Evolutionary conservation across 2,329 filamentous ascomycete genomes (phyloP), one percentile per base, ranked within the genome.

Genomic region (Colletotrichum chrysophilum): DNA sequence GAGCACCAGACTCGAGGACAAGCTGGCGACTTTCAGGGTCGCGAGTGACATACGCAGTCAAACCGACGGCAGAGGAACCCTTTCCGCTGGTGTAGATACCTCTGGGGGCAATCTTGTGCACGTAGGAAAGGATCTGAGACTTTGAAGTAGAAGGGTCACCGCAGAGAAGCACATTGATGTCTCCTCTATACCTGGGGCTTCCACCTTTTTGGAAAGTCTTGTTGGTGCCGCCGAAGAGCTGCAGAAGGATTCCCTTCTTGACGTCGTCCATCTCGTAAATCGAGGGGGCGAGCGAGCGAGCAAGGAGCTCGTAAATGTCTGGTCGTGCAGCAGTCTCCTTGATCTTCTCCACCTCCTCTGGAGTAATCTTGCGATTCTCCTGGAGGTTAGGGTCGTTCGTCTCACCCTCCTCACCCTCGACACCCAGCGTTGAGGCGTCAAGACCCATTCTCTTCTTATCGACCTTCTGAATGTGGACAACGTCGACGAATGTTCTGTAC

Each of bases 231-330:
- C 97, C 96, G 83, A 99, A 99, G 55, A 99, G 91, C 82, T 99
- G 97, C 5, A 99, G 92, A 13, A 99, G 89, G 77, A 99, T 98
- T 13, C 97, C 97, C 86, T 99, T 99, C 89, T 99, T 99, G 64
- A 98, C 96, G 81, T 99, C 97, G 79, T 99, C 97, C 93, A 98
- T 94, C 85, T 99, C 97, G 86, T 97, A 98, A 81, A 99, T 94
- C 75, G 96, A 98, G 16, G 97, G 97, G 3, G 97, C 97, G 32
- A 99, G 88, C 2, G 96, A 98, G 48, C 96, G 92, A 21, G 97
- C 91, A 5, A 99, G 91, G 28, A 99, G 91, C 26, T 99, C 96
- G 84, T 99, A 99, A 70, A 99, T 93, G 83, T 99, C 97, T 2
- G 93, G 89, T 69, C 97, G 92, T 36, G 91, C 90, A 13, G 94